Conservation (phyloP, 257 asterid species). For the Misopates orontium region DNA sequence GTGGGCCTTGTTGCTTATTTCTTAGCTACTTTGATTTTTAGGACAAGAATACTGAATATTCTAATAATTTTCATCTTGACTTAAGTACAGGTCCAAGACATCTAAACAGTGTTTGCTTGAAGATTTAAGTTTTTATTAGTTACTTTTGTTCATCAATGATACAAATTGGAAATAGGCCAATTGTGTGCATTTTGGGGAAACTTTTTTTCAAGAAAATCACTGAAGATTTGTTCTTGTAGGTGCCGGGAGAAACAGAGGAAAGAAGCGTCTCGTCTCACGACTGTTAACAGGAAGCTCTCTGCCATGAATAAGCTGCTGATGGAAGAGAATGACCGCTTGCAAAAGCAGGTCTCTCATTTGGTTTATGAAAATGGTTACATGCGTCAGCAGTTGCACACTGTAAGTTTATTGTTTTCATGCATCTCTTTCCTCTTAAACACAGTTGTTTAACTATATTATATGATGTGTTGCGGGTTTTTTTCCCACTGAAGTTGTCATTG, state of each 20-base stretch:
- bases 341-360: constrained; percentile 84
- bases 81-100: too few relatives aligned
- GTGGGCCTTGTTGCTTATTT: too few relatives aligned
- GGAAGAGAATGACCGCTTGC: constrained; percentile 97
- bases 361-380: constrained; percentile 87
- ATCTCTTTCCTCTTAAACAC: too few relatives aligned
- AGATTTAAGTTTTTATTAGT: too few relatives aligned
- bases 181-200: too few relatives aligned
- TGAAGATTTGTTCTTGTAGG: constrained; percentile 41
- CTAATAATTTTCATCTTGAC: too few relatives aligned
- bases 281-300: constrained; percentile 78
- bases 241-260: constrained; percentile 95
- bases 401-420: constrained; percentile 34
- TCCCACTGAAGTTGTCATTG: not conserved
- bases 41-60: too few relatives aligned
- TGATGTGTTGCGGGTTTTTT: not conserved
- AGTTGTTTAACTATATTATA: not conserved
- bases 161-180: too few relatives aligned
- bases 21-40: too few relatives aligned
- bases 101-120: too few relatives aligned
- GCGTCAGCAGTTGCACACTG: constrained; percentile 78
- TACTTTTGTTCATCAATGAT: too few relatives aligned
- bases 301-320: constrained; percentile 93
- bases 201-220: too few relatives aligned
- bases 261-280: constrained; percentile 81